Conservation (phyloP, 352 stramenopile genomes). For the Phytophthora constricta region DNA sequence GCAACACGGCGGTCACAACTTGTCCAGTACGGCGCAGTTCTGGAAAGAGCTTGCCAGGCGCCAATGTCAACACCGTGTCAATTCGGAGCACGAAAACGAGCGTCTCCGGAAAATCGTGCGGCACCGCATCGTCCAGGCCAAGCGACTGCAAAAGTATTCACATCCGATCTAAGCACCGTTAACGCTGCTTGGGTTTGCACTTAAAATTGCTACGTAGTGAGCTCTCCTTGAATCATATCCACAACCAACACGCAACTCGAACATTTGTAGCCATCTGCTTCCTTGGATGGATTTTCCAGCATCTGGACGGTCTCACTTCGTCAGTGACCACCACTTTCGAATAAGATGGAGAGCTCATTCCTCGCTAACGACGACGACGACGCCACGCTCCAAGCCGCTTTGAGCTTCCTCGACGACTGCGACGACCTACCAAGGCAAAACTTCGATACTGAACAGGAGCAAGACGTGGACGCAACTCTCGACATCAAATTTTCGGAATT, state of each 20-base stretch:
- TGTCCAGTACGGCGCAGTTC: not conserved
- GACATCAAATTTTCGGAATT: conserved; percentile 13
- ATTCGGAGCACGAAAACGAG: conserved; percentile 13
- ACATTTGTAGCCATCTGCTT: not conserved
- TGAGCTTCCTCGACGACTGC: conserved; percentile 26
- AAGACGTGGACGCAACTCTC: conserved; percentile 12
- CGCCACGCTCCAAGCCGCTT: conserved; percentile 23
- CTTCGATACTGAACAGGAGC: not conserved
- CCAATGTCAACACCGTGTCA: conserved; percentile 11
- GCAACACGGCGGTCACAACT: not conserved
- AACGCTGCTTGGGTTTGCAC: too few species aligned
- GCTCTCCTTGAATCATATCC: too few species aligned
- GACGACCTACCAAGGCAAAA: conserved; percentile 1
- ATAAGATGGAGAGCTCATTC: conserved; percentile 15
- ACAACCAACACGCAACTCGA: too few species aligned
- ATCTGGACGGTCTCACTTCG: too few species aligned
- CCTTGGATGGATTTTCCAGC: conserved; percentile 10
- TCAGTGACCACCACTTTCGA: conserved; percentile 1
- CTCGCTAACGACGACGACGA: conserved; percentile 25
- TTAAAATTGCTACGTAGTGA: not conserved
- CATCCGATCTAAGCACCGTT: too few species aligned
- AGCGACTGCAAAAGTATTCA: conserved; percentile 6
- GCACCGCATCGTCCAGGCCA: conserved; percentile 7
- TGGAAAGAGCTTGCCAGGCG: conserved; percentile 7
- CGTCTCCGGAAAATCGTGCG: conserved; percentile 8